A percentile compares a stretch with the other conserved stretches of the same genome.
Evolutionary conservation across 352 stramenopile genomes (phyloP).

Genomic region (Heterotrichella gracilis): DNA sequence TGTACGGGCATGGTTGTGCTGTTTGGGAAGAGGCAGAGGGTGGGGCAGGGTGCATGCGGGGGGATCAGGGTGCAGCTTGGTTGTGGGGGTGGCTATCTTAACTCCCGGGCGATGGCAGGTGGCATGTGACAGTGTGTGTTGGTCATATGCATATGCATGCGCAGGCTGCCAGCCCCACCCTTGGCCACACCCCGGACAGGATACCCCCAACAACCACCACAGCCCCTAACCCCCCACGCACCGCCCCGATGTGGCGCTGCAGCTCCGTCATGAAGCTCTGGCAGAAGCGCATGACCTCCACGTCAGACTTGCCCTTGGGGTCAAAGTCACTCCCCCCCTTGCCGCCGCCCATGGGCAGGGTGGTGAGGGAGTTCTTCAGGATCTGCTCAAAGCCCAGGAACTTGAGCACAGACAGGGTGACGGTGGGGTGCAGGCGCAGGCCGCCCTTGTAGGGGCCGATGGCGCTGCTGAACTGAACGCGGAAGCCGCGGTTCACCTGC

Average conservation of each 20-base stretch:
- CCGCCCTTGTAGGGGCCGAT: constrained; percentile 58
- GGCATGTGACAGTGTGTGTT: too few relatives aligned
- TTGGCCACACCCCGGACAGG: too few relatives aligned
- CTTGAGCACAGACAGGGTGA: constrained; percentile 30
- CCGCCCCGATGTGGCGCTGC: constrained; percentile 57
- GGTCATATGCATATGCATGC: too few relatives aligned
- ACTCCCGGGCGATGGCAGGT: too few relatives aligned
- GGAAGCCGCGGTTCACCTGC: constrained; percentile 56
- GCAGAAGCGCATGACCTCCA: constrained; percentile 67
- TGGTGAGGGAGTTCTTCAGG: constrained; percentile 33
- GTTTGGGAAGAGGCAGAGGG: too few relatives aligned
- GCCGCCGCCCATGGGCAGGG: constrained; percentile 26
- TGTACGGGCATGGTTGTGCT: too few relatives aligned
- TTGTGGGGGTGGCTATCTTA: too few relatives aligned
- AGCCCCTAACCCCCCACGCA: too few relatives aligned
- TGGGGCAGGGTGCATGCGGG: too few relatives aligned
- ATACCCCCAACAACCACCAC: too few relatives aligned
- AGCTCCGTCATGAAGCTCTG: constrained; percentile 74
- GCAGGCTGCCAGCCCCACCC: too few relatives aligned
- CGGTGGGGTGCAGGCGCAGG: constrained; percentile 53
- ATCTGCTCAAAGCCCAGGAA: constrained; percentile 30
- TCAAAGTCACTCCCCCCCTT: constrained; percentile 67
- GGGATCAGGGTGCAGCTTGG: too few relatives aligned
- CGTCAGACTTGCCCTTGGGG: constrained; percentile 63
- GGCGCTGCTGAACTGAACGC: constrained; percentile 52